Base-by-base conservation (phyloP, 495 filamentous ascomycete species). In the Aspergillus cristatus region DNA sequence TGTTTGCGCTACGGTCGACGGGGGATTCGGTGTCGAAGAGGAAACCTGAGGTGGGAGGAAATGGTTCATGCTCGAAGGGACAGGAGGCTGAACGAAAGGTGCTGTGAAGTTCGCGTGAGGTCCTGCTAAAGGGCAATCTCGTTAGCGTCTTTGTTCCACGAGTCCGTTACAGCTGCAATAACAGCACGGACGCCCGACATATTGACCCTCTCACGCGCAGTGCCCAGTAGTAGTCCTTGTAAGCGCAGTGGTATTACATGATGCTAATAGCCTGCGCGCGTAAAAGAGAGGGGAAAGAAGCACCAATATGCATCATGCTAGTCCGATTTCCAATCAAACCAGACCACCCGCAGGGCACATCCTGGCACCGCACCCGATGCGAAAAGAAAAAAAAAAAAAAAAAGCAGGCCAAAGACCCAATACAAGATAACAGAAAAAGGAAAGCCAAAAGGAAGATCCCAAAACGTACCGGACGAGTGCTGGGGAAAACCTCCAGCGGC, bases 91-190 rank as follows among this genome's bases (percentile, higher is more conserved):
- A 38, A 53, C 43, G 42, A 60, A 70, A 2, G 58, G 59, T 3
- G 62, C 52, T 28, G 62, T 53, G 54, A 65, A 64, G 45, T 62
- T 60, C 37, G 59, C 55, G 53, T 67, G 63, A 15, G 60, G 53
- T 51, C 49, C 56, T 67, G 46, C 18, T 45, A 38, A 36, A 34
- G 37, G 31, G 40, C 45, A 36, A 26, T 46, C 37, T 32, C 42
- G 45, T 55, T 46, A 50, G 46, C 47, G 40, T 31, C 36, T 30
- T 53, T 26, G 28, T 47, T 32, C 41, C 30, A 32, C 36, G n/a
- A n/a, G n/a, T 37, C 37, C 37, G 38, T 35, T 6, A n/a, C 28
- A 4, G 20, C 8, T 4, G 20, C 20, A 24, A 4, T 4, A 4
- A 8, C 20, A 24, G 20, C 20, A 4, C 4, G 4, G 20, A 24